A percentile compares a stretch with the other conserved stretches of the same genome.
phyloP scores from a whole-genome alignment of 2,329 filamentous ascomycete species.

The Stachybotrys elegans region DNA sequence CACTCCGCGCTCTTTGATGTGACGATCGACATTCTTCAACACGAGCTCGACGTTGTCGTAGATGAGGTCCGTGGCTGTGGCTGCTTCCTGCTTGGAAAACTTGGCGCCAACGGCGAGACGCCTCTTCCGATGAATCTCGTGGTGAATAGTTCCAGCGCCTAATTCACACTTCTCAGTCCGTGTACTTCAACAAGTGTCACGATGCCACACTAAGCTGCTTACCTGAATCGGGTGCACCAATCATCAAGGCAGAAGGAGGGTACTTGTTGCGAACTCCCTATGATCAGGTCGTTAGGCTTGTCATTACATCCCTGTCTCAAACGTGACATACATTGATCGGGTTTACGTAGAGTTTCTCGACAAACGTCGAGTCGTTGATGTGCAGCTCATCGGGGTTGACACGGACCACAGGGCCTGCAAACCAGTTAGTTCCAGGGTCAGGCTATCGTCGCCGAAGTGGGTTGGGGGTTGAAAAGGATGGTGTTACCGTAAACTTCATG shows the following conservation, averaged over 20 bases:
- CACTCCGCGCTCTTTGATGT: neutral
- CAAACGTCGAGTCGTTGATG: constrained; percentile 17
- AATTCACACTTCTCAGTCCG: neutral
- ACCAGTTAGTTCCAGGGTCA: too few species aligned
- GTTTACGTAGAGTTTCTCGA: neutral
- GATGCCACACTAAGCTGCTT: neutral
- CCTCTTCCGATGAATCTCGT: neutral
- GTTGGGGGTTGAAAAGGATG: too few species aligned
- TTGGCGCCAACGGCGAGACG: neutral
- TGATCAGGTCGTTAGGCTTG: neutral
- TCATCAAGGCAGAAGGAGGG: neutral
- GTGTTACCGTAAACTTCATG: too few species aligned
- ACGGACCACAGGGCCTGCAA: constrained; percentile 27
- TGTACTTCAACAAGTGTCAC: neutral
- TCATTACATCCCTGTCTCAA: neutral
- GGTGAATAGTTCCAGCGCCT: neutral
- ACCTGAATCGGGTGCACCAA: neutral
- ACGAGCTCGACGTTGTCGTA: neutral
- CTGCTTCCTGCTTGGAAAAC: neutral
- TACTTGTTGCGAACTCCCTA: neutral
- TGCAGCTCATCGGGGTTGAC: constrained; percentile 28
- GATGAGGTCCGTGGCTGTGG: neutral
- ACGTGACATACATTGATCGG: neutral
- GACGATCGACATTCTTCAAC: neutral
- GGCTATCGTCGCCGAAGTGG: too few species aligned